Base-by-base conservation (phyloP, 176 grass and related monocot species). In the Phyllostachys edulis region DNA sequence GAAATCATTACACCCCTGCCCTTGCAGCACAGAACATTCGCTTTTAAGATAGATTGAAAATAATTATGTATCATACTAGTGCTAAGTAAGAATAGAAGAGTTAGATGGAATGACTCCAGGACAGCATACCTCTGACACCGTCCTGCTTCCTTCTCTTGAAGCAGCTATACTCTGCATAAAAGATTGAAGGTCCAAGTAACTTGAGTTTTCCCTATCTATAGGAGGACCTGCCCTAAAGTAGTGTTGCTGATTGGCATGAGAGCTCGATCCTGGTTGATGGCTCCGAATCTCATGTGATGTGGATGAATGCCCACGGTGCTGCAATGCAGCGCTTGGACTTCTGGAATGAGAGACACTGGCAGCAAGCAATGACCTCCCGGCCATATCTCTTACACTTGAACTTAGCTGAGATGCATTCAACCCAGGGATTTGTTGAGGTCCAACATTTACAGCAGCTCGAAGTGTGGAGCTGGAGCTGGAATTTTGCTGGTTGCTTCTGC, bases 81-180 rank as follows among this genome's bases (percentile, higher is more conserved):
- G 2, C 16, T 47, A 50, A 78, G 5, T 70, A 69, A 80, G 9
- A 75, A 5, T 6, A 63, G 56, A 37, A 51, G 16, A 87, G 37
- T 63, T 84, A 44, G 20, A 69, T 73, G 23, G 21, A 26, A 62
- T 52, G 23, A 80, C 41, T 79, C 3, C 0, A 90, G 61, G 26
- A 10, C 5, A 57, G 37, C 54, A 67, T 85, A 91, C 90, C 90
- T 91, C 86, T 67, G 90, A 85, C 18, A 82, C 57, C 1, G 82
- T 77, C n/a, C 90, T 91, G 60, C 49, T 88, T 73, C 90, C 90
- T 37, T 91, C 90, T 65, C 90, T 88, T 44, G 90, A 85, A 71
- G 84, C 73, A 60, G 90, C 64, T 78, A 91, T 82, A 9, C n/a
- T 82, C 78, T 88, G 90, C 90, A 91, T 88, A 62, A 88, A 91